Evolutionary conservation across 441 rosid genomes (phyloP), one percentile per base, ranked within the genome.

Genomic region (Isatis lusitanica): DNA sequence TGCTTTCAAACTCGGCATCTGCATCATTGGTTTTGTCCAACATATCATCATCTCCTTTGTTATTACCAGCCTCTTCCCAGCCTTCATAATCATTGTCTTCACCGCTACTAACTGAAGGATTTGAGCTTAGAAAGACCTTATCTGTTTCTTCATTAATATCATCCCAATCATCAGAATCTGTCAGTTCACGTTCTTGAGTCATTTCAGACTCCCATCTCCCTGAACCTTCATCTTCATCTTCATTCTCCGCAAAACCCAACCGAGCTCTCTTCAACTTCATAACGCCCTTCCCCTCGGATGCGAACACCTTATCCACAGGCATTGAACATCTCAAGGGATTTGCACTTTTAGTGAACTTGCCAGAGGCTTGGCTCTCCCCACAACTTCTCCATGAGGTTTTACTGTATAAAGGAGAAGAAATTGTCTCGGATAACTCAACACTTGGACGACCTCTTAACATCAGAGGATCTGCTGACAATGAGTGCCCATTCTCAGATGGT

Each of bases 151-250:
- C 77, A 48, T 74, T 78, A n/a, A n/a, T n/a, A 51, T 76, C 81
- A 15, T 57, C 44, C 57, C 74, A 67, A 68, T 67, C 71, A 78
- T 66, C 80, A 68, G 62, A 68, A 59, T 76, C 82, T 68, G 68
- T 46, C 60, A 74, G 81, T 18, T 73, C 79, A 83, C 50, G 57
- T 71, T 74, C 79, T 56, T 80, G 83, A 80, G 80, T 83, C 66
- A 79, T 75, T 71, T 80, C 88, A 56, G 82, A 75, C 67, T 74
- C 74, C 84, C 82, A 74, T 65, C 74, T 64, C 60, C 70, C 74
- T 38, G 48, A 73, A 56, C 81, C 83, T 75, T 68, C 70, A 17
- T 82, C 83, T 75, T 68, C 70, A 17, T 50, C 33, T 47, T 79
- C 81, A 24, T 39, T 40, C 51, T 53, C 81, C 46, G 70, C 67